These are phyloP conservation scores for Hamamelis virginiana DNA, from an alignment of 164 flowering plant genomes.

Conservation along the genomic window DNA sequence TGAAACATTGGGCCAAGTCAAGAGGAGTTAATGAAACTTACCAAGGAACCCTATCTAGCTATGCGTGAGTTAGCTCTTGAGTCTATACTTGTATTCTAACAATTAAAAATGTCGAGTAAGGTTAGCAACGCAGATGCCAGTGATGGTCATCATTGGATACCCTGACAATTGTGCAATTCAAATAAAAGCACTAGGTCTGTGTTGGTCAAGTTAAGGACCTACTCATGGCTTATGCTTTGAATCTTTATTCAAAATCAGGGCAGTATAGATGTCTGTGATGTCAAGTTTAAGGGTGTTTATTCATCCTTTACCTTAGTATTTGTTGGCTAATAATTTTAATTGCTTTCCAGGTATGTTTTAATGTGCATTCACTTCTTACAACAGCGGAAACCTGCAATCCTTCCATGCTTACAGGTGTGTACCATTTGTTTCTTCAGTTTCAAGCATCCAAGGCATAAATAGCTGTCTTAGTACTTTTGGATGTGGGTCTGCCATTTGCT, in stretches of 20 bases:
- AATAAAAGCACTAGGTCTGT: not conserved
- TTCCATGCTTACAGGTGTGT: conserved; percentile 96
- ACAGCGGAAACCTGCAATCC: conserved; percentile 82
- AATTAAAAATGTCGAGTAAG: not conserved
- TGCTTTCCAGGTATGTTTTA: conserved; percentile 78
- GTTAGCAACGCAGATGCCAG: not conserved
- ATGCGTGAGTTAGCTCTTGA: conserved; percentile 76
- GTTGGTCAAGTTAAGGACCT: not conserved
- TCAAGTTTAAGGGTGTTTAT: not conserved
- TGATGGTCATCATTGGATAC: not conserved
- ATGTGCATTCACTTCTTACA: conserved; percentile 99
- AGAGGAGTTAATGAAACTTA: conserved; percentile 94
- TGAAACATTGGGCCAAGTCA: conserved; percentile 97
- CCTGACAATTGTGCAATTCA: not conserved
- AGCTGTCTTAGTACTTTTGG: not conserved
- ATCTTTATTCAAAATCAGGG: not conserved
- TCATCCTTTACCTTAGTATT: not conserved
- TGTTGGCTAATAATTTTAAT: conserved; percentile 7
- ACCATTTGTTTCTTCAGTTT: not conserved
- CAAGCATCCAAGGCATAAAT: not conserved
- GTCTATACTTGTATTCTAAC: not conserved
- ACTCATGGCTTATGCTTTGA: not conserved
- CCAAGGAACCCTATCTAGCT: conserved; percentile 95
- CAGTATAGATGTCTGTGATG: not conserved
- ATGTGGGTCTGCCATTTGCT: not conserved